These are phyloP conservation scores for Plasmodium yoelii DNA, from an alignment of 169 alveolate genomes.

Conservation along the genomic window DNA sequence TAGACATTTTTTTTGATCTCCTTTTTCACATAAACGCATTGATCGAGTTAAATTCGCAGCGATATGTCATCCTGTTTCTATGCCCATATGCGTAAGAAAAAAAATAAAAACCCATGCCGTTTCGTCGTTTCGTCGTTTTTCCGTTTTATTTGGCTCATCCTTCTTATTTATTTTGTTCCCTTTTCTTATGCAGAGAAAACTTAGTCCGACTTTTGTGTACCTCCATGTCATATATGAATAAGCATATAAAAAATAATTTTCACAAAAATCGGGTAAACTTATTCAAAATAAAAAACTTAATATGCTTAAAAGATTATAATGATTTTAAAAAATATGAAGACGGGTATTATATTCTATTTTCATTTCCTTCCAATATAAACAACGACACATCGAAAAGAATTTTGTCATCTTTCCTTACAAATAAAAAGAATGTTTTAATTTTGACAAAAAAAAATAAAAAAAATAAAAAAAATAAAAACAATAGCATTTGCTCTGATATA, in stretches of 20 bases:
- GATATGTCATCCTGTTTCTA: conserved; percentile 58
- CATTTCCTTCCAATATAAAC: conserved; percentile 61
- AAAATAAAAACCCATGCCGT: not conserved
- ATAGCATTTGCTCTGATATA: conserved; percentile 19
- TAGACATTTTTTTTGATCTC: conserved; percentile 67
- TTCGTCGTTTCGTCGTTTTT: not conserved
- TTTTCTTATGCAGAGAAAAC: conserved; percentile 28
- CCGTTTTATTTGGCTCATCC: too few relatives aligned
- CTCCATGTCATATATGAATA: conserved; percentile 59
- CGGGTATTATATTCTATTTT: conserved; percentile 51
- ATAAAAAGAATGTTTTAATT: conserved; percentile 25
- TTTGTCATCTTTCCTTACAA: conserved; percentile 49
- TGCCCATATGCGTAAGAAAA: conserved; percentile 60
- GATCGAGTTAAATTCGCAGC: conserved; percentile 43
- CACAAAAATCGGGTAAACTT: conserved; percentile 68
- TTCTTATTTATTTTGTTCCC: too few relatives aligned
- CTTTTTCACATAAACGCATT: conserved; percentile 64
- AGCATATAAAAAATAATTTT: conserved; percentile 47
- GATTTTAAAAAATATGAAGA: conserved; percentile 74
- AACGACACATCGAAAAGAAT: conserved; percentile 44
- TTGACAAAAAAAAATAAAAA: conserved; percentile 28
- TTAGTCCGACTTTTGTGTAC: conserved; percentile 42
- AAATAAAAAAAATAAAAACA: conserved; percentile 1
- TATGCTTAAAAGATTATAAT: conserved; percentile 34
- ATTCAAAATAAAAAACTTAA: conserved; percentile 50